Conservation (phyloP, 73 alveolate genomes). For the Durusdinium trenchii region DNA sequence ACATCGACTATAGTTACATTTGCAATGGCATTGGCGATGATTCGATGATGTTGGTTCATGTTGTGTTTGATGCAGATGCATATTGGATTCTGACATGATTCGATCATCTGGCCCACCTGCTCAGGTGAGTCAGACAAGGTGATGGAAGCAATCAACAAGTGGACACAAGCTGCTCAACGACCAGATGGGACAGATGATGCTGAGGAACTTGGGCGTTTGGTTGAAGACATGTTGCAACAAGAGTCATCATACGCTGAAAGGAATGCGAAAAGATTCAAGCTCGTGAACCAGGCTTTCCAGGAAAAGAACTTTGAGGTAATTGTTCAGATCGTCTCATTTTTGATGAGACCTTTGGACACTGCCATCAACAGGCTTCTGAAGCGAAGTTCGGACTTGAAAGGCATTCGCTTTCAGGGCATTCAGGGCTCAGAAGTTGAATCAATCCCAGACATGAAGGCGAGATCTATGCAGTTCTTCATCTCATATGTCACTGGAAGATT, state of each 20-base stretch:
- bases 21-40: too few relatives aligned
- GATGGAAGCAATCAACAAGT: neutral
- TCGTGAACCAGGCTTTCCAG: neutral
- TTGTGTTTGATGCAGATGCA: neutral
- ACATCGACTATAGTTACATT: neutral
- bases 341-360: neutral
- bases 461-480: neutral
- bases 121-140: neutral
- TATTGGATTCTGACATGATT: neutral
- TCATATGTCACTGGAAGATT: neutral
- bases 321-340: neutral
- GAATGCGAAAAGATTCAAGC: neutral
- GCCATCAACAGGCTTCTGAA: neutral
- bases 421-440: neutral
- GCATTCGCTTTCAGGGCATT: neutral
- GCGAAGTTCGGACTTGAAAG: neutral
- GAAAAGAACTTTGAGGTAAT: neutral
- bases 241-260: neutral
- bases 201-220: neutral
- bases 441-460: neutral
- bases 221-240: neutral
- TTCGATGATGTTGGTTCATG: neutral
- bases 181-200: neutral
- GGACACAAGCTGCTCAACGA: neutral
- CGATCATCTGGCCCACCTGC: neutral